Evolutionary conservation across 169 alveolate species (phyloP).

Genomic region (Hammondia hammondi): DNA sequence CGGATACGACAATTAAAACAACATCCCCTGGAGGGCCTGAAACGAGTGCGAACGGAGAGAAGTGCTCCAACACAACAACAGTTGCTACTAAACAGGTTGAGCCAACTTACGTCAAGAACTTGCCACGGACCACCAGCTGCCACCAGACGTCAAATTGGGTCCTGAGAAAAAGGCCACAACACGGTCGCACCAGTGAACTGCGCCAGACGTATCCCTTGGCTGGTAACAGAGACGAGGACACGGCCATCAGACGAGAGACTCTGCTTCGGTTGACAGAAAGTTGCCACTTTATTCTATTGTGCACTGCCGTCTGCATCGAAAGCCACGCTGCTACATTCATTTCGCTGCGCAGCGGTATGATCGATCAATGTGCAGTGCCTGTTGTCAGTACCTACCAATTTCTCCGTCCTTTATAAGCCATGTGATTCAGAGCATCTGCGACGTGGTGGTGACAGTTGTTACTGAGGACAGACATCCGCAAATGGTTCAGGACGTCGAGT

Average conservation of each 20-base stretch:
- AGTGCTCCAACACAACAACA: no score
- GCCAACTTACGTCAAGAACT: not conserved
- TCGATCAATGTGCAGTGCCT: not conserved
- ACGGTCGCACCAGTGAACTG: not conserved
- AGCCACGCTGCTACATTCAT: not conserved
- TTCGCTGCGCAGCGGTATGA: not conserved
- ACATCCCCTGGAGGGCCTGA: no score
- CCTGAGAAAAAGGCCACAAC: not conserved
- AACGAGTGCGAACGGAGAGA: no score
- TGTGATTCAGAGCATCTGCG: slow-evolving; percentile 25
- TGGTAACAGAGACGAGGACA: not conserved
- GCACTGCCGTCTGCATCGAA: not conserved
- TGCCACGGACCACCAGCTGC: not conserved
- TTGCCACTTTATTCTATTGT: not conserved
- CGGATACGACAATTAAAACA: no score
- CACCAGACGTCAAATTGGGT: slow-evolving; percentile 27
- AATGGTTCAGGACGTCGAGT: no score
- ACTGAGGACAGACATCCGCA: not conserved
- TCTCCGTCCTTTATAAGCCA: not conserved
- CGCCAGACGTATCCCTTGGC: not conserved
- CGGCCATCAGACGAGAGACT: not conserved
- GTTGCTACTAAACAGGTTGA: no score
- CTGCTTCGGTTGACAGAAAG: not conserved
- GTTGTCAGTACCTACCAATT: not conserved
- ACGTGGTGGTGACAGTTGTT: slow-evolving; percentile 40